Conservation (phyloP, 441 rosid species). For the Capsella rubella region DNA sequence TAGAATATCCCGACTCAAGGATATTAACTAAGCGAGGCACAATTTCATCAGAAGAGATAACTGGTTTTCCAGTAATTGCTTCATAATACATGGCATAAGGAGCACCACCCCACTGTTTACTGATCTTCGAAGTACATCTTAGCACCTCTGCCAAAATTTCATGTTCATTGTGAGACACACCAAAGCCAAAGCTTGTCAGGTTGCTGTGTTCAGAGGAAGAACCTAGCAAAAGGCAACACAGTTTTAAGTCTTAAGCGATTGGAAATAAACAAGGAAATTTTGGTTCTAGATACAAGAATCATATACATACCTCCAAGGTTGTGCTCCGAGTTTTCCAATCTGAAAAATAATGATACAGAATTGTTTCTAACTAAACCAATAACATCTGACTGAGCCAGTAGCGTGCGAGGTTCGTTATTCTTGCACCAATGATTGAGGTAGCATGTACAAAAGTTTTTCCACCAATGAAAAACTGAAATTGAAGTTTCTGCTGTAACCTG, state of each 20-base stretch:
- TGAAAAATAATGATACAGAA: slow-evolving; percentile 82
- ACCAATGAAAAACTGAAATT: slow-evolving; percentile 62
- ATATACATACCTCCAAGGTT: slow-evolving; percentile 69
- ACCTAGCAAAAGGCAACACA: slow-evolving; percentile 53
- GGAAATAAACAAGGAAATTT: slow-evolving; percentile 20
- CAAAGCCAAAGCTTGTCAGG: slow-evolving; percentile 53
- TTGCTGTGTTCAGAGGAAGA: slow-evolving; percentile 61
- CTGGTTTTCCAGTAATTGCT: slow-evolving; percentile 63
- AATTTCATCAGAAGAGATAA: slow-evolving; percentile 77
- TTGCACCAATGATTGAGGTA: slow-evolving; percentile 92
- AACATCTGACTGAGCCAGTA: slow-evolving; percentile 75
- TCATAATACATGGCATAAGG: slow-evolving; percentile 87
- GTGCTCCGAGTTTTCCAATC: slow-evolving; percentile 71
- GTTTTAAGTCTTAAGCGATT: slow-evolving; percentile 31
- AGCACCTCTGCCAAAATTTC: slow-evolving; percentile 77
- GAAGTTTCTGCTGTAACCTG: slow-evolving; percentile 73
- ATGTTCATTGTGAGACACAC: slow-evolving; percentile 57
- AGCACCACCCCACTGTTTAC: slow-evolving; percentile 86
- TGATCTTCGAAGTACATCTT: slow-evolving; percentile 64
- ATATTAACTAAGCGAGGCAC: slow-evolving; percentile 79
- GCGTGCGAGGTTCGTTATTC: slow-evolving; percentile 73
- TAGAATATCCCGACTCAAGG: slow-evolving; percentile 79
- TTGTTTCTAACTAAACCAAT: slow-evolving; percentile 85
- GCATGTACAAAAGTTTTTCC: slow-evolving; percentile 81
- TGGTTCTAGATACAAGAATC: slow-evolving; percentile 32